Conservation (phyloP, 73 alveolate genomes). For the Paraurostyla sp. region DNA sequence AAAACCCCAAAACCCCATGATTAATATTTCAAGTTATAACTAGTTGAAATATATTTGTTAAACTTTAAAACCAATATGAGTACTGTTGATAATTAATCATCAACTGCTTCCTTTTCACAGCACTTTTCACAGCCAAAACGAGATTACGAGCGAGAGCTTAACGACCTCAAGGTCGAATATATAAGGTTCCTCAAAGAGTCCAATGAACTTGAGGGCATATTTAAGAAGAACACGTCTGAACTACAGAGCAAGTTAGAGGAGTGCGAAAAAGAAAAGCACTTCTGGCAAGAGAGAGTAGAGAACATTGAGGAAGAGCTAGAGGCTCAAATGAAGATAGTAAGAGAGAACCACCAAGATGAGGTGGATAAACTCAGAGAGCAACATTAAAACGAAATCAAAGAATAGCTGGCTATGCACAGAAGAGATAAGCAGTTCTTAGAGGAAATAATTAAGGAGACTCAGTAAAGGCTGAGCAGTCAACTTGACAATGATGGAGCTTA, state of each 20-base stretch:
- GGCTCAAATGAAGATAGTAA: not conserved
- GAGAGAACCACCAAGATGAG: not conserved
- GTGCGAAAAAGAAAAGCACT: not conserved
- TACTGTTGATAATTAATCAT: no score
- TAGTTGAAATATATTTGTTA: no score
- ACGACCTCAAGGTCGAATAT: constrained; percentile 1
- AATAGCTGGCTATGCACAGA: not conserved
- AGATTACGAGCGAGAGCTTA: constrained; percentile 15
- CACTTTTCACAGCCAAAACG: not conserved
- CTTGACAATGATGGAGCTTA: constrained; percentile 21
- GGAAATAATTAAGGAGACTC: not conserved
- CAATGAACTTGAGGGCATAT: not conserved
- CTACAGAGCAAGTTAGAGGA: not conserved
- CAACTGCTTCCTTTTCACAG: no score
- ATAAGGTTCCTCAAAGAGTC: constrained; percentile 14
- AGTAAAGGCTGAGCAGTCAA: constrained; percentile 13
- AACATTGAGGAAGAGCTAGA: not conserved
- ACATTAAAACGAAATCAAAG: not conserved
- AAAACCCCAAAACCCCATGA: no score
- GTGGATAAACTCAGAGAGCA: not conserved
- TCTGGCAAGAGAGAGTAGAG: constrained; percentile 2
- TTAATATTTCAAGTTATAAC: no score
- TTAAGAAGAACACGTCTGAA: not conserved
- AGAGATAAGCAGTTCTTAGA: constrained; percentile 54
- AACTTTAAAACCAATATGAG: no score